These are phyloP conservation scores for Capsicum baccatum DNA, from an alignment of 257 asterid genomes.

Conservation along the genomic window DNA sequence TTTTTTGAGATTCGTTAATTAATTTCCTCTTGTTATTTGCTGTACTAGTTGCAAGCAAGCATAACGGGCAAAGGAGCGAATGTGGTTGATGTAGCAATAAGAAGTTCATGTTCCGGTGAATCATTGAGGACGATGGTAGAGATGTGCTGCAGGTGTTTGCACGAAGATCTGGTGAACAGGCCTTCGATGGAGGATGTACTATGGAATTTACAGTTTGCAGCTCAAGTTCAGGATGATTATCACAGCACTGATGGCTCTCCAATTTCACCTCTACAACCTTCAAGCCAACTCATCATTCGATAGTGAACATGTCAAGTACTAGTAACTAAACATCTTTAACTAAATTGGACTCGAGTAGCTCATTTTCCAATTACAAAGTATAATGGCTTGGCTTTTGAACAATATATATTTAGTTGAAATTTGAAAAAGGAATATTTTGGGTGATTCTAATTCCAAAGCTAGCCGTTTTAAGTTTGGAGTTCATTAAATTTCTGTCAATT, in stretches of 20 bases:
- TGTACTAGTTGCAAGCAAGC: conserved; percentile 59
- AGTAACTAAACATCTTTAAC: neutral
- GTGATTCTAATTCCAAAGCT: too few species aligned
- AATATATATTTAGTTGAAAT: neutral
- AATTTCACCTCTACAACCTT: conserved; percentile 56
- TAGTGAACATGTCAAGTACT: neutral
- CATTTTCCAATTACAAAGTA: neutral
- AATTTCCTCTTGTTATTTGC: conserved; percentile 5
- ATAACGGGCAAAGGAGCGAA: conserved; percentile 59
- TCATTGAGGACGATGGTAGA: conserved; percentile 71
- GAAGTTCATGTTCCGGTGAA: conserved; percentile 60
- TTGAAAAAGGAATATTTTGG: neutral
- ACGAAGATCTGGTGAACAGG: conserved; percentile 61
- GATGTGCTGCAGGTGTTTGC: conserved; percentile 79
- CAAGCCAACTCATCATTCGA: conserved; percentile 50
- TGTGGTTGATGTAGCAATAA: conserved; percentile 57
- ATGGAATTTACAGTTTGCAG: conserved; percentile 94
- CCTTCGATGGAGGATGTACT: conserved; percentile 88
- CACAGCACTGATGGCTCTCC: conserved; percentile 77
- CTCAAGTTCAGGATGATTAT: conserved; percentile 81
- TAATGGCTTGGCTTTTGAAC: neutral
- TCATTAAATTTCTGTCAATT: neutral
- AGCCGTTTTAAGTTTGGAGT: neutral
- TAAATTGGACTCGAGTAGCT: neutral
- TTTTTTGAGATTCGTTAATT: too few species aligned